Conservation (phyloP, 768 basidiomycete species). For the Macrolepiota albuminosa region DNA sequence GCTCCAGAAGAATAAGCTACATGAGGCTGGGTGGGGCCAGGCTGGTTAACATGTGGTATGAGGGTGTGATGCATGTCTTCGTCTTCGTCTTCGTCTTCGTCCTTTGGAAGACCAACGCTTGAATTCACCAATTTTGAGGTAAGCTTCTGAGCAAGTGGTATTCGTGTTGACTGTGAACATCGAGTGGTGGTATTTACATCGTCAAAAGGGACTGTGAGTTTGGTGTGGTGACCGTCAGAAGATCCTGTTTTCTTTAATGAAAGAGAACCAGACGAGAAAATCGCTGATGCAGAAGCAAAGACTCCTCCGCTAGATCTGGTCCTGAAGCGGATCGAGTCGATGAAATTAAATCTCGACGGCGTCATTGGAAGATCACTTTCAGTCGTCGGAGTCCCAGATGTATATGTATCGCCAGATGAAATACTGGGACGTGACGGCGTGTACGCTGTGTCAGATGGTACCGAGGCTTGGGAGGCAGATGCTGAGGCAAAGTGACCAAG, state of each 20-base stretch:
- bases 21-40: slow-evolving; percentile 24
- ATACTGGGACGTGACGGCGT: slow-evolving; percentile 53
- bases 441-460: slow-evolving; percentile 34
- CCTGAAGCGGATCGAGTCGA: slow-evolving; percentile 36
- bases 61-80: slow-evolving; percentile 16
- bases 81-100: slow-evolving; percentile 25
- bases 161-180: slow-evolving; percentile 15
- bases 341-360: slow-evolving; percentile 34
- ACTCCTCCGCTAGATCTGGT: slow-evolving; percentile 27
- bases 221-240: slow-evolving; percentile 10
- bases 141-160: slow-evolving; percentile 28
- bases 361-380: slow-evolving; percentile 38
- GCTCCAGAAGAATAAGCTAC: slow-evolving; percentile 31
- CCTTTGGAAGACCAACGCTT: slow-evolving; percentile 12
- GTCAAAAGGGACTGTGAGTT: slow-evolving; percentile 13
- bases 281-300: slow-evolving; percentile 24
- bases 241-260: slow-evolving; percentile 21
- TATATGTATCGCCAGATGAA: slow-evolving; percentile 55
- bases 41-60: slow-evolving; percentile 10
- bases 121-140: slow-evolving; percentile 18
- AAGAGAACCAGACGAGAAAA: slow-evolving; percentile 25
- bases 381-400: slow-evolving; percentile 42
- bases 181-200: slow-evolving; percentile 6
- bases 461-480: slow-evolving; percentile 38
- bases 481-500: slow-evolving; percentile 57